A percentile compares a stretch with the other conserved stretches of the same genome.
These are phyloP conservation scores for Mucor plumbeus DNA, from an alignment of 371 early-diverging fungal genomes.

Conservation along the genomic window DNA sequence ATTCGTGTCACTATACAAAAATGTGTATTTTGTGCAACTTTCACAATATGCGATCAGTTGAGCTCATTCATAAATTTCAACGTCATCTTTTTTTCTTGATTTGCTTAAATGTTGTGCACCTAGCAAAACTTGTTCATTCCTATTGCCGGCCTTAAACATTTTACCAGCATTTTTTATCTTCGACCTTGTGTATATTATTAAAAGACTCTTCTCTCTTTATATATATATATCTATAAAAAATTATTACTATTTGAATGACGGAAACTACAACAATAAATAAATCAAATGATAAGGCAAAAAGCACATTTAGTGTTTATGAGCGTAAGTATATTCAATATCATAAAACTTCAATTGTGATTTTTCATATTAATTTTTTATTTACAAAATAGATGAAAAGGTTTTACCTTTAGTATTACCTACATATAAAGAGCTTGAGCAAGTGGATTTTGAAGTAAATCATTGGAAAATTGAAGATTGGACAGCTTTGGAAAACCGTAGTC, in stretches of 20 bases:
- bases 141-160: neutral
- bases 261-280: slow-evolving; percentile 1
- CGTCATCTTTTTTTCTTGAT: slow-evolving; percentile 5
- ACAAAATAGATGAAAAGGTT: slow-evolving; percentile 34
- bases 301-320: slow-evolving; percentile 19
- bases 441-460: slow-evolving; percentile 57
- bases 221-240: neutral
- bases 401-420: slow-evolving; percentile 38
- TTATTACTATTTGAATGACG: neutral
- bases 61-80: slow-evolving; percentile 2
- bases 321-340: slow-evolving; percentile 7
- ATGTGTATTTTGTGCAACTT: neutral
- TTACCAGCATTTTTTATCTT: neutral
- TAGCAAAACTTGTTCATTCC: neutral
- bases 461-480: slow-evolving; percentile 68
- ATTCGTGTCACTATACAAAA: neutral
- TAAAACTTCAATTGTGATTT: neutral
- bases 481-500: slow-evolving; percentile 50
- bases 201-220: neutral
- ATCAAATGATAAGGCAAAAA: neutral
- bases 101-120: neutral
- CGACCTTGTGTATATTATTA: neutral
- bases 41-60: neutral
- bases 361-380: too few species aligned
- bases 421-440: slow-evolving; percentile 49